phyloP scores from a whole-genome alignment of 768 basidiomycete genomes.

The Leccinum subgranulosum region DNA sequence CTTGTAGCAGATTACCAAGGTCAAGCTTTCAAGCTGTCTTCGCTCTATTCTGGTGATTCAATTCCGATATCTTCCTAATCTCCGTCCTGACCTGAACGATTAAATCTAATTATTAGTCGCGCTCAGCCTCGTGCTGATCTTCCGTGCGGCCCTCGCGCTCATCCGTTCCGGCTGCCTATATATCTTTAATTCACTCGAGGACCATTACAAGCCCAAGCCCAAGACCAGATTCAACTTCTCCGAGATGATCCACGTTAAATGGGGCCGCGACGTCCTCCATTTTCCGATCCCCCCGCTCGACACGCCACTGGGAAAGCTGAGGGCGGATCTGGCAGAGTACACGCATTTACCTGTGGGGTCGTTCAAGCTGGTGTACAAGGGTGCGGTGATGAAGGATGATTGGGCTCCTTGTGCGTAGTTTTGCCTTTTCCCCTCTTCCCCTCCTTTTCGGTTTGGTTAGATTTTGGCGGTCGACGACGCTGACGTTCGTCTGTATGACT shows the following conservation, averaged over 20 bases:
- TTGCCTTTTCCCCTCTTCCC: not conserved
- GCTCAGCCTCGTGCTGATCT: constrained; percentile 34
- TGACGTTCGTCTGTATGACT: not conserved
- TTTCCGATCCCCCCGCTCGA: constrained; percentile 55
- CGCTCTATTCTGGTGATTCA: constrained; percentile 23
- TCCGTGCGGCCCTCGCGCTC: constrained; percentile 26
- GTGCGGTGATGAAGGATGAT: constrained; percentile 89
- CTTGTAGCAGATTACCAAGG: not conserved
- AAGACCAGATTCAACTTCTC: not conserved
- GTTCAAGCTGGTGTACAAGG: constrained; percentile 88
- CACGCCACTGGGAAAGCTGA: constrained; percentile 56
- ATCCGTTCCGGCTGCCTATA: constrained; percentile 7
- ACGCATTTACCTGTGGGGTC: constrained; percentile 66
- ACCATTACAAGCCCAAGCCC: constrained; percentile 8
- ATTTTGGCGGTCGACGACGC: not conserved
- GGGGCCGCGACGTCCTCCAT: constrained; percentile 48
- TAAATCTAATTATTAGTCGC: constrained; percentile 14
- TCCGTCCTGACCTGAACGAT: not conserved
- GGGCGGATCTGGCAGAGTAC: constrained; percentile 62
- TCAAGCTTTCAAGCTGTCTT: constrained; percentile 27
- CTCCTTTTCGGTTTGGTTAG: too few relatives aligned
- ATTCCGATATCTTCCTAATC: too few relatives aligned
- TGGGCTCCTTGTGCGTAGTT: constrained; percentile 50
- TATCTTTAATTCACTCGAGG: constrained; percentile 10
- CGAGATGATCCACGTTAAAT: constrained; percentile 43